Percentiles rank a stretch among this genome's conserved stretches.
phyloP scores from a whole-genome alignment of 1,139 yeast genomes.

The Tardiomyces digboiensis region DNA sequence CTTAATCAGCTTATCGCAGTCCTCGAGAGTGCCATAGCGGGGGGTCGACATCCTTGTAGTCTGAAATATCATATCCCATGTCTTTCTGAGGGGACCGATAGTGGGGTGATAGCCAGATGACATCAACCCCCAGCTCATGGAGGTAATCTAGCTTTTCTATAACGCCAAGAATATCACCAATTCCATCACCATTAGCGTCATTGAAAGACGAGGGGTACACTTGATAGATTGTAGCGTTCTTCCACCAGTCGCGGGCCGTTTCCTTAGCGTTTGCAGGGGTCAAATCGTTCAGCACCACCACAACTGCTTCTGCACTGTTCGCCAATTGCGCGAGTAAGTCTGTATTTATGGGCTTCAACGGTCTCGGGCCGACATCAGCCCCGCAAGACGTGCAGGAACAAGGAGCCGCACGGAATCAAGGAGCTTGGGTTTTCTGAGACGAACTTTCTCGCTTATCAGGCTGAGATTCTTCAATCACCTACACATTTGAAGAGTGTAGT shows the following conservation, averaged over 20 bases:
- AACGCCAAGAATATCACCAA: slow-evolving; percentile 49
- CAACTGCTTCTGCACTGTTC: no score
- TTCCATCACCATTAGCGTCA: slow-evolving; percentile 49
- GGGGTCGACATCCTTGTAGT: slow-evolving; percentile 44
- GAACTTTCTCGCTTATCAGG: no score
- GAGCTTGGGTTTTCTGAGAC: no score
- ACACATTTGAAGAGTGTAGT: no score
- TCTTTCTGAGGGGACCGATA: slow-evolving; percentile 52
- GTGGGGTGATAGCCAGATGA: slow-evolving; percentile 51
- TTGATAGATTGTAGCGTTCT: slow-evolving; percentile 21
- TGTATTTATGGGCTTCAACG: no score
- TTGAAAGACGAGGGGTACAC: slow-evolving; percentile 51
- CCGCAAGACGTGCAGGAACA: no score
- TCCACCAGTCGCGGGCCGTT: background rate
- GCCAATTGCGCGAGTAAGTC: no score
- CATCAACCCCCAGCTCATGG: slow-evolving; percentile 41
- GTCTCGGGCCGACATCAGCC: no score
- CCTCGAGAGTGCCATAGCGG: slow-evolving; percentile 44
- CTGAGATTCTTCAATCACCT: no score
- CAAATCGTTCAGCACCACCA: no score
- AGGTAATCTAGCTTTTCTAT: slow-evolving; percentile 43
- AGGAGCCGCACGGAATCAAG: no score
- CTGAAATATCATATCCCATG: slow-evolving; percentile 54
- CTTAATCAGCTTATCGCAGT: slow-evolving; percentile 39
- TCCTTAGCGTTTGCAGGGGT: no score